Percentiles rank a stretch among this genome's conserved stretches.
Conservation (phyloP, 2,329 filamentous ascomycete species). For the Arthrobotrys megalospora region DNA sequence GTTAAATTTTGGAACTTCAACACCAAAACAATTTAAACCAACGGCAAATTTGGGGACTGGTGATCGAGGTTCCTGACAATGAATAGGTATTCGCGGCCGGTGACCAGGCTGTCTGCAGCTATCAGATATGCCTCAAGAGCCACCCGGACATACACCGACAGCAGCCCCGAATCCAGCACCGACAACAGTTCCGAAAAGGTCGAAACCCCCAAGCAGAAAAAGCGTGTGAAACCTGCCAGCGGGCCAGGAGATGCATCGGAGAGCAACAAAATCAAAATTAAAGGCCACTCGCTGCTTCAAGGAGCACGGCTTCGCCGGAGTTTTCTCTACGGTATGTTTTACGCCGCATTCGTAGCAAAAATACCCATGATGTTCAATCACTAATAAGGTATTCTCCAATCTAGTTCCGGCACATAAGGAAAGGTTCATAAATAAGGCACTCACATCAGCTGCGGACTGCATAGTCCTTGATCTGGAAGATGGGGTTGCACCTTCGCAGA, state of each 20-base stretch:
- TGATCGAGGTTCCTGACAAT: background rate
- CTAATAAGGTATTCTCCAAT: background rate
- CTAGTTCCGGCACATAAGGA: constrained; percentile 44
- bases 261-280: background rate
- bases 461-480: constrained; percentile 57
- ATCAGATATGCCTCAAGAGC: constrained; percentile 10
- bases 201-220: background rate
- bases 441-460: constrained; percentile 43
- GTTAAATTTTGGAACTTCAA: constrained; percentile 16
- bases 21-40: constrained; percentile 7
- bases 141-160: background rate
- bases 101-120: constrained; percentile 18
- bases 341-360: background rate
- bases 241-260: background rate
- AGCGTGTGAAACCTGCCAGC: background rate
- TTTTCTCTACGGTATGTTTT: constrained; percentile 42
- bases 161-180: background rate
- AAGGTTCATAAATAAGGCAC: constrained; percentile 48
- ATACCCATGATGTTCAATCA: background rate
- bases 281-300: constrained; percentile 34
- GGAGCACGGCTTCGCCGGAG: constrained; percentile 28
- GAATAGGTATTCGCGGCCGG: constrained; percentile 19
- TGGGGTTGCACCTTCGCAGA: constrained; percentile 44
- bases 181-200: background rate
- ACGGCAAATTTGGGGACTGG: background rate